phyloP scores from a whole-genome alignment of 208 protist species.

The Trypanosoma cruzi region DNA sequence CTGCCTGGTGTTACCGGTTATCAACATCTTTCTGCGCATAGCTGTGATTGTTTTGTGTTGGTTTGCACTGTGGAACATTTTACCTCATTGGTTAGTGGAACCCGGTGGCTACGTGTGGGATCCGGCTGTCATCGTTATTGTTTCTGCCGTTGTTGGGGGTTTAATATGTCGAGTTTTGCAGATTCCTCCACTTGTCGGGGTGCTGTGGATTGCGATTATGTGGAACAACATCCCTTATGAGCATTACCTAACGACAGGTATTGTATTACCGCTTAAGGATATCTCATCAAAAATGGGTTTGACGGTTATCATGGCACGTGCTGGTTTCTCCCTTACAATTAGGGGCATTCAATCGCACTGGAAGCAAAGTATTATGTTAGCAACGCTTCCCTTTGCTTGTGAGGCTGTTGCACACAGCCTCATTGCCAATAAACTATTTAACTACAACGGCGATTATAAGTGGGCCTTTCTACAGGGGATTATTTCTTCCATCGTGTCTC shows the following conservation, averaged over 20 bases:
- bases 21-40: conserved; percentile 69
- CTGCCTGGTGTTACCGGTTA: conserved; percentile 43
- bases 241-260: conserved; percentile 62
- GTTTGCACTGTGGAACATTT: conserved; percentile 70
- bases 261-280: conserved; percentile 51
- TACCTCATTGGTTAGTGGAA: conserved; percentile 59
- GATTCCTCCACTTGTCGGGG: conserved; percentile 76
- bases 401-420: conserved; percentile 71
- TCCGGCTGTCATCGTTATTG: conserved; percentile 57
- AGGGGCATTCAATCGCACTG: conserved; percentile 72
- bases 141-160: conserved; percentile 65
- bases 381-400: conserved; percentile 62
- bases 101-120: conserved; percentile 83
- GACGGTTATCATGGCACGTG: conserved; percentile 72
- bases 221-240: conserved; percentile 81
- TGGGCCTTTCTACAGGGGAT: conserved; percentile 84
- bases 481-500: conserved; percentile 75
- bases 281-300: conserved; percentile 71
- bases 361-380: conserved; percentile 64
- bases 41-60: conserved; percentile 62
- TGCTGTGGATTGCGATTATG: conserved; percentile 79
- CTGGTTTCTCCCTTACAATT: conserved; percentile 71
- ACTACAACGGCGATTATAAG: conserved; percentile 69
- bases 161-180: conserved; percentile 73
- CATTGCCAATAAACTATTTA: conserved; percentile 70